A percentile compares a stretch with the other conserved stretches of the same genome.
Conservation (phyloP, 208 protist species). For the Blastocrithidia nonstop region DNA sequence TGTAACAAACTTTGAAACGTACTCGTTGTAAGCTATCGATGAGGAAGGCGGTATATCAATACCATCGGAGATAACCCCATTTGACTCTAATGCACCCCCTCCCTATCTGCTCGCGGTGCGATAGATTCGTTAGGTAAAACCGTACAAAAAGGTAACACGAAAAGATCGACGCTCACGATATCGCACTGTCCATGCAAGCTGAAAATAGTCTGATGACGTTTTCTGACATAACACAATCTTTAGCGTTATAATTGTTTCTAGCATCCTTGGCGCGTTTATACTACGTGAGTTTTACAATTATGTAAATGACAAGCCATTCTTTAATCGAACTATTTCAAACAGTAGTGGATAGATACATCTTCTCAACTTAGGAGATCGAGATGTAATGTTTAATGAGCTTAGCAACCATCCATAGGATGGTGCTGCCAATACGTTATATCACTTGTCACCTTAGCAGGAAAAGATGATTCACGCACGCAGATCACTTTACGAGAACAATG, state of each 20-base stretch:
- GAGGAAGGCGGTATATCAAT: slow-evolving; percentile 74
- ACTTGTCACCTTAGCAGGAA: slow-evolving; percentile 71
- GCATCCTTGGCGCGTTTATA: slow-evolving; percentile 39
- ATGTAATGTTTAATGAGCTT: too few relatives aligned
- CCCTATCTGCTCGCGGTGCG: slow-evolving; percentile 60
- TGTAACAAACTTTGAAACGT: slow-evolving; percentile 81
- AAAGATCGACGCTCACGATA: slow-evolving; percentile 73
- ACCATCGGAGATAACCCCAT: slow-evolving; percentile 63
- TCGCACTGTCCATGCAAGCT: slow-evolving; percentile 56
- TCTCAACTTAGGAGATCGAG: too few relatives aligned
- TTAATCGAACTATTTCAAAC: slow-evolving; percentile 62
- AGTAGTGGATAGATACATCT: slow-evolving; percentile 15
- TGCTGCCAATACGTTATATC: too few relatives aligned
- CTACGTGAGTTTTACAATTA: slow-evolving; percentile 71
- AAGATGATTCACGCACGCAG: slow-evolving; percentile 54
- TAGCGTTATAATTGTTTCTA: slow-evolving; percentile 41
- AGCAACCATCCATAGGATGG: too few relatives aligned
- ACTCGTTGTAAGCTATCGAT: slow-evolving; percentile 75
- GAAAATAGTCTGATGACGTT: slow-evolving; percentile 75
- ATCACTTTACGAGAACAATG: slow-evolving; percentile 71
- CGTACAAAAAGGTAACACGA: slow-evolving; percentile 65
- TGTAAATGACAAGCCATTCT: slow-evolving; percentile 83
- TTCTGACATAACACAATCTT: slow-evolving; percentile 47
- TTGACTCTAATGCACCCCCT: slow-evolving; percentile 41
- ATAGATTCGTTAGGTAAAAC: slow-evolving; percentile 47